Conservation (phyloP, 306 rosid genomes). For the Vigna unguiculata region DNA sequence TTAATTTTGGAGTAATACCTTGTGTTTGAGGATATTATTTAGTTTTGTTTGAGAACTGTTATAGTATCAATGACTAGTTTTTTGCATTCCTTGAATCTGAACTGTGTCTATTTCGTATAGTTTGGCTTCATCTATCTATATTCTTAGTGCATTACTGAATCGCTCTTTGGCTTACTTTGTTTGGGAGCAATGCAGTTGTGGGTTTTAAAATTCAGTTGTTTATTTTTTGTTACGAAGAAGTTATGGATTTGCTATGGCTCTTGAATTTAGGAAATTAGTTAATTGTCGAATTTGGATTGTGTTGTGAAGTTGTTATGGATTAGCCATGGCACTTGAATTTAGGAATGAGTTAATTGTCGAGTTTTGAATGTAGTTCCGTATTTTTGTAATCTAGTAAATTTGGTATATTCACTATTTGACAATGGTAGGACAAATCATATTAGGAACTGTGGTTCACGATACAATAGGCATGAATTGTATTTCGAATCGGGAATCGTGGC, state of each 20-base stretch:
- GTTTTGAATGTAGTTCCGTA: neutral
- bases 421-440: too few relatives aligned
- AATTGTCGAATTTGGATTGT: neutral
- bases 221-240: neutral
- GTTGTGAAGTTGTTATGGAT: too few relatives aligned
- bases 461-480: too few relatives aligned
- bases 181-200: neutral
- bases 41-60: conserved; percentile 24
- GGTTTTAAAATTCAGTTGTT: neutral
- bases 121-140: neutral
- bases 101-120: neutral
- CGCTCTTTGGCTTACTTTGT: neutral
- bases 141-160: neutral
- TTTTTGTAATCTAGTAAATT: neutral
- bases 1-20: conserved; percentile 2
- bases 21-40: neutral
- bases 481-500: too few relatives aligned
- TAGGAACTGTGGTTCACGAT: too few relatives aligned
- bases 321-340: neutral
- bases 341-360: neutral
- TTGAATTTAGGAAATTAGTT: neutral
- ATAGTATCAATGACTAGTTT: conserved; percentile 30
- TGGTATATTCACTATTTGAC: neutral
- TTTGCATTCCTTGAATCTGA: neutral
- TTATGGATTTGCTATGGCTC: too few relatives aligned